Evolutionary conservation across 23 red algal genomes (phyloP), one percentile per base, ranked within the genome.

Genomic region (Gracilaria gracilis): DNA sequence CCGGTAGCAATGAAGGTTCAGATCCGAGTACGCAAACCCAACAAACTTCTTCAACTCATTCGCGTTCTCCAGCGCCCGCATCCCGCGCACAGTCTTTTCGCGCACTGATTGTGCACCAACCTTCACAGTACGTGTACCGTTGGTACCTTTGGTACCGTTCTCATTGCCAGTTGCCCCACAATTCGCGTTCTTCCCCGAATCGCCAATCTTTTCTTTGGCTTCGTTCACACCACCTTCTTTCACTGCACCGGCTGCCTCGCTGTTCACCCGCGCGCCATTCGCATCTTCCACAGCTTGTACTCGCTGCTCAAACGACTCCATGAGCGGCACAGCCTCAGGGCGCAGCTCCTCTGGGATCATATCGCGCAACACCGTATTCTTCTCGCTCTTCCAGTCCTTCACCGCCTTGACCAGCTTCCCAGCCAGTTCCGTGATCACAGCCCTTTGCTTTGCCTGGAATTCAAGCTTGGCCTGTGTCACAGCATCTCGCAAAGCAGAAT

Each of bases 341-440:
- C 65, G 65, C 4, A 70, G 65, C 14, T 70, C 65, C 23, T 36
- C 35, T 25, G 65, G 65, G 25, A 70, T 70, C 1, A 70, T 70
- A 70, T 70, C 65, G 35, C 65, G 65, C 65, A 70, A 35, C 14
- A 70, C 28, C 12, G 65, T 25, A 38, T 70, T 70, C 27, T 70
- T 70, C 3, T 3, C 65, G 35, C 17, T 34, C 25, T 70, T 70
- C 65, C 65, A 70, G 17, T 70, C 65, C 27, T 70, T 33, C 65
- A 70, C 35, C 9, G 65, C 65, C 4, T 35, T 70, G 17, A 70
- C 65, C 17, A 70, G 25, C 13, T 35, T 34, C 65, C 34, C 14
- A 6, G 65, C 65, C 27, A 70, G 28, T 25, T 34, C 28, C 12
- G 65, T 24, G 7, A 70, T 35, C 13, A 25, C 65, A 35, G 23